These are phyloP conservation scores for Globisporangium cylindrosporum DNA, from an alignment of 352 stramenopile species.

Conservation along the genomic window DNA sequence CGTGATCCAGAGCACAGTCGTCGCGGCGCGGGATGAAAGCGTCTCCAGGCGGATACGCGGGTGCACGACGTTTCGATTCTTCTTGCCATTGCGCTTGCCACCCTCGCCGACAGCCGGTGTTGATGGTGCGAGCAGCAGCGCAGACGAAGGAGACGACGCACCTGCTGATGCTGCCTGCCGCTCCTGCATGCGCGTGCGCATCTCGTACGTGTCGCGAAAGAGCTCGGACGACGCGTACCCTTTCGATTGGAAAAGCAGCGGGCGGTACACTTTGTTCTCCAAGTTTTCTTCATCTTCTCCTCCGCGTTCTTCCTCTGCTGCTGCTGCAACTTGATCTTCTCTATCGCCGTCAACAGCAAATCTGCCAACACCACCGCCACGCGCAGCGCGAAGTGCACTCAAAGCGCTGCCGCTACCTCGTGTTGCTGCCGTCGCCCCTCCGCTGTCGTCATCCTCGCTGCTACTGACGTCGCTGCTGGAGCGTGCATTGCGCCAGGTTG, in stretches of 20 bases:
- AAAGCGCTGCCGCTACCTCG: neutral
- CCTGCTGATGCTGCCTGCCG: conserved; percentile 4
- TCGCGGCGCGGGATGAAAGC: conserved; percentile 68
- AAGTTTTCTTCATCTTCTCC: conserved; percentile 29
- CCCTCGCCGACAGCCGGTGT: neutral
- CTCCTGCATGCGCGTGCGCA: conserved; percentile 54
- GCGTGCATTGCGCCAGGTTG: conserved; percentile 4
- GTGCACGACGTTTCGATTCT: conserved; percentile 13
- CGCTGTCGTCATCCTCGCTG: conserved; percentile 4
- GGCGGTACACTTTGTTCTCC: conserved; percentile 63
- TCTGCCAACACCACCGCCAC: neutral
- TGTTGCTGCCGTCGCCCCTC: neutral
- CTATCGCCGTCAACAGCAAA: neutral
- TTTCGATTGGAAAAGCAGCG: conserved; percentile 74
- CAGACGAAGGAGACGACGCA: conserved; percentile 20
- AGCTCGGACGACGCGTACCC: conserved; percentile 82
- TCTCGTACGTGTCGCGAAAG: conserved; percentile 77
- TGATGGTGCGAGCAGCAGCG: conserved; percentile 16
- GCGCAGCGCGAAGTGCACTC: neutral
- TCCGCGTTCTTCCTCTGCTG: neutral
- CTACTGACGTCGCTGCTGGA: neutral
- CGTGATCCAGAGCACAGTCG: conserved; percentile 68
- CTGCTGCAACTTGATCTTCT: neutral
- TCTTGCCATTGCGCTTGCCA: conserved; percentile 19
- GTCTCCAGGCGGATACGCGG: conserved; percentile 80